phyloP scores from a whole-genome alignment of 2,329 filamentous ascomycete species.

The Verticillium albo-atrum region DNA sequence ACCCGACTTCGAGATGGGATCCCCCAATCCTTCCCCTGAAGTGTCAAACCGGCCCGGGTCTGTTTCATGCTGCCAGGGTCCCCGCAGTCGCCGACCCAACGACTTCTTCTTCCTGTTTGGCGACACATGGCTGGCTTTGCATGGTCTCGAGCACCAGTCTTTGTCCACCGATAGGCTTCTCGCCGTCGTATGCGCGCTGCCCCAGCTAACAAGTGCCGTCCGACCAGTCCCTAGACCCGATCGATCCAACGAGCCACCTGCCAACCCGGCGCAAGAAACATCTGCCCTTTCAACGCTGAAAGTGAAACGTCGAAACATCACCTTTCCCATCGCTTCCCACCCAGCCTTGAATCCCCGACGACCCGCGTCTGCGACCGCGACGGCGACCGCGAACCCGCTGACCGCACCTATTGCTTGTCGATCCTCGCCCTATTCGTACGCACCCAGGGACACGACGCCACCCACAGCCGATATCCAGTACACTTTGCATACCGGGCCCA shows the following conservation, averaged over 20 bases:
- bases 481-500: background rate
- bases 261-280: background rate
- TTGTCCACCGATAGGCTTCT: background rate
- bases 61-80: constrained; percentile 9
- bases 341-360: background rate
- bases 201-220: background rate
- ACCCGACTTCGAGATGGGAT: background rate
- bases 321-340: background rate
- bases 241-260: background rate
- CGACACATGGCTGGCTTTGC: background rate
- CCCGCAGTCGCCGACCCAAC: constrained; percentile 4
- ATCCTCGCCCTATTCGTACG: background rate
- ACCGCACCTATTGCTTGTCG: background rate
- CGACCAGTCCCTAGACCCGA: background rate
- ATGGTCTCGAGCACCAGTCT: background rate
- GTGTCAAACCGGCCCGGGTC: constrained; percentile 16
- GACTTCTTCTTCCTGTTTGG: background rate
- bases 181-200: background rate
- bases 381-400: background rate
- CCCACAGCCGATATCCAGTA: background rate
- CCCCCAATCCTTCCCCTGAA: constrained; percentile 15
- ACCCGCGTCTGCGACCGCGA: background rate
- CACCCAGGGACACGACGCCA: background rate
- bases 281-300: background rate
- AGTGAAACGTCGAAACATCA: background rate